Percentiles rank a stretch among this genome's conserved stretches.
These are phyloP conservation scores for Danielozyma ontarioensis DNA, from an alignment of 805 yeast genomes.

Conservation along the genomic window DNA sequence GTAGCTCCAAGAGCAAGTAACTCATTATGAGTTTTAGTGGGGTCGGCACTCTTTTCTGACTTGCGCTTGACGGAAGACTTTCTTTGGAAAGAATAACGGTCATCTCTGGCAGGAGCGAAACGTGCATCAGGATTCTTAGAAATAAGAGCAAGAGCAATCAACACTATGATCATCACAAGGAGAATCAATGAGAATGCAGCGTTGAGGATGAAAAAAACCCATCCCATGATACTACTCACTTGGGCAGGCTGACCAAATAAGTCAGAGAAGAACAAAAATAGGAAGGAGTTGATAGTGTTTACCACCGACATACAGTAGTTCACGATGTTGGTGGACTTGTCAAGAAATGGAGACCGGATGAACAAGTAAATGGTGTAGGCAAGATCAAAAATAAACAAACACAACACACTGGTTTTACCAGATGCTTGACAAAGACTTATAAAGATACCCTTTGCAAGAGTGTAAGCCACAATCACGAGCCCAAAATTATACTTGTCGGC, in stretches of 20 bases:
- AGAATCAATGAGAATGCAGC: conserved; percentile 82
- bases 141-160: conserved; percentile 55
- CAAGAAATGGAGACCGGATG: conserved; percentile 68
- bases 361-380: conserved; percentile 62
- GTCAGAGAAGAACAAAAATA: conserved; percentile 81
- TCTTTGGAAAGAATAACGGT: conserved; percentile 83
- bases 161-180: conserved; percentile 63
- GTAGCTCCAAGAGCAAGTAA: conserved; percentile 16
- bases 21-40: conserved; percentile 10
- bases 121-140: conserved; percentile 87
- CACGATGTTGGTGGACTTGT: conserved; percentile 74
- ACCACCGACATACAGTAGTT: conserved; percentile 71
- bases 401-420: conserved; percentile 78
- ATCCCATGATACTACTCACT: conserved; percentile 84
- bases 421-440: conserved; percentile 75
- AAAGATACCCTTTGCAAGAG: conserved; percentile 63
- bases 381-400: conserved; percentile 71
- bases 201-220: conserved; percentile 82
- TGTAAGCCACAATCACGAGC: conserved; percentile 53
- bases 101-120: conserved; percentile 85
- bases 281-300: conserved; percentile 70
- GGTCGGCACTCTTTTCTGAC: conserved; percentile 6
- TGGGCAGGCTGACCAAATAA: conserved; percentile 75
- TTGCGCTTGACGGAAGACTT: conserved; percentile 36
- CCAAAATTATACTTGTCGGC: conserved; percentile 86